A percentile compares a stretch with the other conserved stretches of the same genome.
Conservation (phyloP, 2,329 filamentous ascomycete species). For the Paecilomyces niveus region DNA sequence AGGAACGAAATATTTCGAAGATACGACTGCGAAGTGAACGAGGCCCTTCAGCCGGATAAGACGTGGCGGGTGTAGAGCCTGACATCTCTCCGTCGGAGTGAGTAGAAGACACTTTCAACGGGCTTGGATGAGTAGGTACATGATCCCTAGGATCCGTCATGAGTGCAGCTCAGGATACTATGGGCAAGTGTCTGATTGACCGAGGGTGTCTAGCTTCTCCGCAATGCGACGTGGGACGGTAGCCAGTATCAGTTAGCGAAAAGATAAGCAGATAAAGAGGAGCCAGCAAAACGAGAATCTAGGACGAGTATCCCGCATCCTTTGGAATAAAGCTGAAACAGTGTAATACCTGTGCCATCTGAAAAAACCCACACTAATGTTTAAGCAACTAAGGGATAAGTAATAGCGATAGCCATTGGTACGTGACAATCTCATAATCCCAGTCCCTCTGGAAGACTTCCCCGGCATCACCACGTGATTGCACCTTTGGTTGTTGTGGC, state of each 20-base stretch:
- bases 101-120: constrained; percentile 6
- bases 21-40: constrained; percentile 24
- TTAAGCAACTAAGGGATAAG: neutral
- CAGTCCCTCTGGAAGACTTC: too few relatives aligned
- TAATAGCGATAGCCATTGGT: neutral
- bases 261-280: constrained; percentile 1
- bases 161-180: neutral
- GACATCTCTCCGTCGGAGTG: constrained; percentile 15
- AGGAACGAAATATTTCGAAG: constrained; percentile 21
- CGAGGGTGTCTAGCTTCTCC: neutral
- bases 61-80: constrained; percentile 14
- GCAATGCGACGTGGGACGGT: constrained; percentile 10
- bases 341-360: neutral
- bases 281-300: constrained; percentile 8
- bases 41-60: constrained; percentile 13
- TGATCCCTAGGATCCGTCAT: neutral
- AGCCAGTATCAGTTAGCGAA: constrained; percentile 15
- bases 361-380: neutral
- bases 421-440: neutral
- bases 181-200: neutral
- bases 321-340: neutral
- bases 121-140: neutral
- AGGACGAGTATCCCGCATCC: neutral
- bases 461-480: constrained; percentile 4
- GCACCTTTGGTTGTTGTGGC: constrained; percentile 1